A percentile compares a stretch with the other conserved stretches of the same genome.
phyloP scores from a whole-genome alignment of 2,329 filamentous ascomycete species.

The Aspergillus sp. region DNA sequence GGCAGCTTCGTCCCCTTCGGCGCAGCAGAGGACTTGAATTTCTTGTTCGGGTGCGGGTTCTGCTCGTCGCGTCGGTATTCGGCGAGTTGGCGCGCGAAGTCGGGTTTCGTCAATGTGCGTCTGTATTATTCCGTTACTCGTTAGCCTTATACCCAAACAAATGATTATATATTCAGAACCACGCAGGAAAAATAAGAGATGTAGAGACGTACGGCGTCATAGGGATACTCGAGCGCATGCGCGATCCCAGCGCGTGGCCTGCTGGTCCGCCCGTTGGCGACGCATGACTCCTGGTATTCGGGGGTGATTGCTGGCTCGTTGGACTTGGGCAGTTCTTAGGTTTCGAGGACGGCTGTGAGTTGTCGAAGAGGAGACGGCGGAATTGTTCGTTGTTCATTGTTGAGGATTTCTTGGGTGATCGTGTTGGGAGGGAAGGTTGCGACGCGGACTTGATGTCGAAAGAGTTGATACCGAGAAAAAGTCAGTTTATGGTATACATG shows the following conservation, averaged over 20 bases:
- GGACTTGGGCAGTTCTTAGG: slow-evolving; percentile 25
- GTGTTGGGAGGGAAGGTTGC: no score
- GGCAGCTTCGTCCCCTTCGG: slow-evolving; percentile 84
- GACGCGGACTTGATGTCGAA: no score
- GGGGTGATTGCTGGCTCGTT: neutral
- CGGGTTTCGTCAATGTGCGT: slow-evolving; percentile 67
- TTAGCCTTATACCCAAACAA: neutral
- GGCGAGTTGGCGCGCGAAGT: slow-evolving; percentile 84
- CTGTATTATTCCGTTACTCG: slow-evolving; percentile 45
- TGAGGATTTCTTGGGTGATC: neutral
- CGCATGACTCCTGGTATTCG: slow-evolving; percentile 16
- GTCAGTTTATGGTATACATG: neutral
- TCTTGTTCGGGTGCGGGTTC: slow-evolving; percentile 63
- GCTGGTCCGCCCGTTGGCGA: slow-evolving; percentile 43
- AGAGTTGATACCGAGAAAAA: neutral
- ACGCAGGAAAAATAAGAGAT: neutral
- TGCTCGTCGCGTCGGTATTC: slow-evolving; percentile 67
- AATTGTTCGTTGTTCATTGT: slow-evolving; percentile 96
- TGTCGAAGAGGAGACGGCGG: slow-evolving; percentile 72
- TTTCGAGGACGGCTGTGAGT: slow-evolving; percentile 33
- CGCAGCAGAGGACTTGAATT: slow-evolving; percentile 72
- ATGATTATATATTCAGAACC: no score
- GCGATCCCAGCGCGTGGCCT: slow-evolving; percentile 67
- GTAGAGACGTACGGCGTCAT: slow-evolving; percentile 80
- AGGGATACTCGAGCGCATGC: slow-evolving; percentile 78